These are phyloP conservation scores for Nigrospora oryzae DNA, from an alignment of 2,329 filamentous ascomycete species.

Conservation along the genomic window DNA sequence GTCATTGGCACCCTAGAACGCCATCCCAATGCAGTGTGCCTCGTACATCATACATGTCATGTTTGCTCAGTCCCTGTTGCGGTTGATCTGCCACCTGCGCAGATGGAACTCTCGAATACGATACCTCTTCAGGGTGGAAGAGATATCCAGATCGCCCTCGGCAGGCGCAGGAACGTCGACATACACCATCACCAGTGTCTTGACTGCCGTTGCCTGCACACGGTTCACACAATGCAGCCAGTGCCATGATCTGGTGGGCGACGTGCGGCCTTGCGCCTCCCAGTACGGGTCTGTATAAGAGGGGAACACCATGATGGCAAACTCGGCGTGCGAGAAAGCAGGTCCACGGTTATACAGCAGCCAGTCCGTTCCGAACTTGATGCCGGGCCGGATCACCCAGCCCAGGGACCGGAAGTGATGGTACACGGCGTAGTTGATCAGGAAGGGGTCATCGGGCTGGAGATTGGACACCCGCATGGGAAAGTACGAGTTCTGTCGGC, in stretches of 20 bases:
- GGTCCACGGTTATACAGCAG: conserved; percentile 90
- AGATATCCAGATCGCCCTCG: conserved; percentile 45
- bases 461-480: conserved; percentile 46
- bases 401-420: conserved; percentile 94
- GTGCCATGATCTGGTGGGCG: conserved; percentile 55
- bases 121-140: conserved; percentile 58
- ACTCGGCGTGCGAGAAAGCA: conserved; percentile 92
- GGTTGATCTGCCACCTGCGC: conserved; percentile 76
- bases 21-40: not conserved
- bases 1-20: not conserved
- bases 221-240: conserved; percentile 87
- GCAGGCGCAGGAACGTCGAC: conserved; percentile 77
- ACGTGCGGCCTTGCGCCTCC: conserved; percentile 45
- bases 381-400: conserved; percentile 86
- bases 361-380: conserved; percentile 94
- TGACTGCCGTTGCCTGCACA: conserved; percentile 81
- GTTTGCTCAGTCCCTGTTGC: conserved; percentile 39
- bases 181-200: conserved; percentile 82
- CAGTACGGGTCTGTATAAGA: conserved; percentile 72
- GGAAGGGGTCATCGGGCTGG: conserved; percentile 71
- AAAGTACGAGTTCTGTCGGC: conserved; percentile 62
- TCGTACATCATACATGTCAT: not conserved
- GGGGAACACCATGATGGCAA: conserved; percentile 76
- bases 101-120: conserved; percentile 73
- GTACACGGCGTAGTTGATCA: conserved; percentile 82